A percentile compares a stretch with the other conserved stretches of the same genome.
Conservation (phyloP, 805 yeast species). For the Komagataella phaffii region DNA sequence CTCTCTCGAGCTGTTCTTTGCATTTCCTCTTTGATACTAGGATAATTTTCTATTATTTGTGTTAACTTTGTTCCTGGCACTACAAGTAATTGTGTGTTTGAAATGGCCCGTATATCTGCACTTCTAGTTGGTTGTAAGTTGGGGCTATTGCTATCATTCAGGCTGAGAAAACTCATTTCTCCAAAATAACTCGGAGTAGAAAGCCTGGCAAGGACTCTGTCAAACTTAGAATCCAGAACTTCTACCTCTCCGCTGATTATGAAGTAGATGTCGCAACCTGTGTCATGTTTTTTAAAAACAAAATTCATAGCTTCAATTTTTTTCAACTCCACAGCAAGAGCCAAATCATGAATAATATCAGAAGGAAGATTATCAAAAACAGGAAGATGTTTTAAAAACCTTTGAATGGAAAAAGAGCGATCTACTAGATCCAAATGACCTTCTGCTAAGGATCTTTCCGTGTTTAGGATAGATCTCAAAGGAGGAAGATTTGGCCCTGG, state of each 20-base stretch:
- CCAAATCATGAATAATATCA: conserved; percentile 48
- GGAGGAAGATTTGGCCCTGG: conserved; percentile 30
- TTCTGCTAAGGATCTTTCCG: not conserved
- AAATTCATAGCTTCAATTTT: conserved; percentile 42
- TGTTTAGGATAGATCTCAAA: conserved; percentile 2
- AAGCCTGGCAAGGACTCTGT: conserved; percentile 41
- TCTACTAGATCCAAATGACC: not conserved
- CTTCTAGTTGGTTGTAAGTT: conserved; percentile 24
- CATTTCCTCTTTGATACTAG: conserved; percentile 46
- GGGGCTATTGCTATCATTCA: conserved; percentile 11
- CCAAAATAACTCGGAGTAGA: conserved; percentile 60
- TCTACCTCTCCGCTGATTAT: conserved; percentile 61
- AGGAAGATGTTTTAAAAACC: conserved; percentile 42
- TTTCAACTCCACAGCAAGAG: conserved; percentile 46
- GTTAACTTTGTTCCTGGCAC: conserved; percentile 42
- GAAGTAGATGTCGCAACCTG: conserved; percentile 53
- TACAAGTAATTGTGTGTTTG: conserved; percentile 45
- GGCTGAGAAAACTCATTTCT: conserved; percentile 55
- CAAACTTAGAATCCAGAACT: conserved; percentile 30
- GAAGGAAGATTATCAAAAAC: conserved; percentile 45
- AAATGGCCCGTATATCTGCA: conserved; percentile 52
- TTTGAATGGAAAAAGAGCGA: conserved; percentile 27
- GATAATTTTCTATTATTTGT: conserved; percentile 42
- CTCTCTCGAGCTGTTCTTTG: conserved; percentile 46
- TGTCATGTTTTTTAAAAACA: conserved; percentile 45